These are phyloP conservation scores for Conticribra guillardii DNA, from an alignment of 108 stramenopile genomes.

Conservation along the genomic window DNA sequence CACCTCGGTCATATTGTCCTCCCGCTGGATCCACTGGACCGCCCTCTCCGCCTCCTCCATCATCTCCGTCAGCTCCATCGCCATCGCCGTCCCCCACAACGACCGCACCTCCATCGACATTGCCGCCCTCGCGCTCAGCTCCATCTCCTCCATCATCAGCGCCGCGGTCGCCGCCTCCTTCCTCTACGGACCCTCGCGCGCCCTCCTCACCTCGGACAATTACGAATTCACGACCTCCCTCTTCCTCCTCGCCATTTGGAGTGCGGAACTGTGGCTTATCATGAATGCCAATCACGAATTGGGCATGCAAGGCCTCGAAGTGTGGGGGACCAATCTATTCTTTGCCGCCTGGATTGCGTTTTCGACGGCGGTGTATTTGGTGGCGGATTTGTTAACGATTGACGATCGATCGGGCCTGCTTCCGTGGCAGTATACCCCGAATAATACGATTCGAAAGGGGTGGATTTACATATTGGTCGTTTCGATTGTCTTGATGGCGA, in stretches of 20 bases:
- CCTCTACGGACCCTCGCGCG: background rate
- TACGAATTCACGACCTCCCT: background rate
- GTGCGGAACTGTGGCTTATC: background rate
- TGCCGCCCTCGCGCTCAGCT: background rate
- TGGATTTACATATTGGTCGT: background rate
- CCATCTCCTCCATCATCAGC: background rate
- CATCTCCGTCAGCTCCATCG: background rate
- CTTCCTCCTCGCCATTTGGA: background rate
- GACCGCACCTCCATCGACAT: background rate
- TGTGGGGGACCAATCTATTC: background rate
- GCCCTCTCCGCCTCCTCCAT: background rate
- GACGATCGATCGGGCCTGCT: background rate
- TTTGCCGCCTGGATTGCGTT: background rate
- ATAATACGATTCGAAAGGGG: background rate
- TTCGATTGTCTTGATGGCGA: background rate
- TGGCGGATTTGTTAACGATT: background rate
- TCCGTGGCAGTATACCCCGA: background rate
- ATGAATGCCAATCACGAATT: background rate
- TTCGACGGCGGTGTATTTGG: background rate
- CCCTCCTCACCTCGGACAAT: background rate
- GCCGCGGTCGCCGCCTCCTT: background rate
- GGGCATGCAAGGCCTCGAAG: background rate
- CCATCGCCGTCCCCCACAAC: background rate
- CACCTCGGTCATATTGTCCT: too few species aligned
- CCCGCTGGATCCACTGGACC: background rate